Evolutionary conservation across 2,329 filamentous ascomycete species (phyloP).

Genomic region (Cladosporium sp.): DNA sequence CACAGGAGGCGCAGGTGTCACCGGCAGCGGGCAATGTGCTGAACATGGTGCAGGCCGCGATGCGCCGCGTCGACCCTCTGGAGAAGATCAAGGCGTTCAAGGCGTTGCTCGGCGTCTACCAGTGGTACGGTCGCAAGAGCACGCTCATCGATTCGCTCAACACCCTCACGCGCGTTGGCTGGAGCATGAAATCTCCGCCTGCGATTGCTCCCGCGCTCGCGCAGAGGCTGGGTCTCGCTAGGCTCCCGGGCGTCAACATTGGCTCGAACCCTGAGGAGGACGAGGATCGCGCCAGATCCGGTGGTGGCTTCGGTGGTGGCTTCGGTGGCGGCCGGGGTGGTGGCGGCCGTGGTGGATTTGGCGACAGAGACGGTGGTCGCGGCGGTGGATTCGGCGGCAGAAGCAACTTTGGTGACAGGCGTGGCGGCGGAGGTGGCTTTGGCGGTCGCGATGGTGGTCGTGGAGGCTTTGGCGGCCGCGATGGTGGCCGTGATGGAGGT

Average conservation of each 20-base stretch:
- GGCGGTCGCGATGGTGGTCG: constrained; percentile 10
- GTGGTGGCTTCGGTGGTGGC: constrained; percentile 16
- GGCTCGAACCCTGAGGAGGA: constrained; percentile 15
- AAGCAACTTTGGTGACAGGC: constrained; percentile 4
- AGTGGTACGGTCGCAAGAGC: constrained; percentile 34
- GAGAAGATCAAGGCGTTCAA: constrained; percentile 50
- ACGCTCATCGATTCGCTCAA: constrained; percentile 49
- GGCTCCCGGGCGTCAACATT: constrained; percentile 28
- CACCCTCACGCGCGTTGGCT: constrained; percentile 47
- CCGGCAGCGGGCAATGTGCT: constrained; percentile 42
- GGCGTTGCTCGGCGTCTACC: constrained; percentile 52
- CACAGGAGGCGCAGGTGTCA: constrained; percentile 37
- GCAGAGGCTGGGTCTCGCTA: constrained; percentile 24
- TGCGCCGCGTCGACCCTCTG: constrained; percentile 38
- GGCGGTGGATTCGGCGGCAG: constrained; percentile 13
- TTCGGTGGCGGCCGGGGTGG: constrained; percentile 15
- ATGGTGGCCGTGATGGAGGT: constrained; percentile 13
- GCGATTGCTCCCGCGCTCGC: constrained; percentile 28
- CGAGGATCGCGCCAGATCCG: constrained; percentile 9
- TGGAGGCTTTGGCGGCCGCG: constrained; percentile 2
- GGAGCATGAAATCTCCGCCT: constrained; percentile 51
- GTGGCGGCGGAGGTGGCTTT: constrained; percentile 13
- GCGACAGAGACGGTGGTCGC: constrained; percentile 16
- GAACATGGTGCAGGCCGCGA: constrained; percentile 36
- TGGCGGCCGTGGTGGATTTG: constrained; percentile 16